Percentiles rank a stretch among this genome's conserved stretches.
Conservation (phyloP, 768 basidiomycete species). For the Gautieria morchelliformis region DNA sequence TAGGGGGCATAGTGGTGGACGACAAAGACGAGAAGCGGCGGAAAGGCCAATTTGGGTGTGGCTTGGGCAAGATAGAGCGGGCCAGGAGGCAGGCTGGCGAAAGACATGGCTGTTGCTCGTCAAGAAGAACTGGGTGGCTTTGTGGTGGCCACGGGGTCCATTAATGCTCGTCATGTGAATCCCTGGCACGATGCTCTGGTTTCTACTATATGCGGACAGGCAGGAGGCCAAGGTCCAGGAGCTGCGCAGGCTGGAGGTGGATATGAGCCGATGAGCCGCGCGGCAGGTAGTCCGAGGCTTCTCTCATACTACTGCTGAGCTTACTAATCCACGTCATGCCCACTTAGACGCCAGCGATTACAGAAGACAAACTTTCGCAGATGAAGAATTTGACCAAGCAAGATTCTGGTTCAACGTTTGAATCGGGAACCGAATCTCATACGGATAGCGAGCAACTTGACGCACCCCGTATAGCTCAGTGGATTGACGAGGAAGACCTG, state of each 20-base stretch:
- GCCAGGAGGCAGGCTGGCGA: not conserved
- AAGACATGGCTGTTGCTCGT: not conserved
- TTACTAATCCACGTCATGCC: no score
- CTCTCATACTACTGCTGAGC: no score
- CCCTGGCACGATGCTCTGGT: no score
- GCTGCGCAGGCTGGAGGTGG: no score
- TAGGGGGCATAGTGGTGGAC: not conserved
- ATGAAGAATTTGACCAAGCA: not conserved
- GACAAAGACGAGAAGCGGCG: not conserved
- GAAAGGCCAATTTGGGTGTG: not conserved
- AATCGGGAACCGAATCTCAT: not conserved
- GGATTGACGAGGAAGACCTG: constrained; percentile 40
- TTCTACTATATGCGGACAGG: no score
- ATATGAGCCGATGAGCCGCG: no score
- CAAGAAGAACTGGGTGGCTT: not conserved
- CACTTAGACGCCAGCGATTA: no score
- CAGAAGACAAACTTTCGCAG: no score
- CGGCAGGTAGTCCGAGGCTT: no score
- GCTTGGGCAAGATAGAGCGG: not conserved
- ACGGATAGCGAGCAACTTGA: constrained; percentile 27
- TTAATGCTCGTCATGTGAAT: no score
- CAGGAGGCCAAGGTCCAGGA: no score
- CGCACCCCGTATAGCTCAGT: constrained; percentile 50
- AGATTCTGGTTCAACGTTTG: not conserved
- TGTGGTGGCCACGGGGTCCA: no score